Evolutionary conservation across 2,329 filamentous ascomycete species (phyloP), one percentile per base, ranked within the genome.

Genomic region (Epichloe coenophiala): DNA sequence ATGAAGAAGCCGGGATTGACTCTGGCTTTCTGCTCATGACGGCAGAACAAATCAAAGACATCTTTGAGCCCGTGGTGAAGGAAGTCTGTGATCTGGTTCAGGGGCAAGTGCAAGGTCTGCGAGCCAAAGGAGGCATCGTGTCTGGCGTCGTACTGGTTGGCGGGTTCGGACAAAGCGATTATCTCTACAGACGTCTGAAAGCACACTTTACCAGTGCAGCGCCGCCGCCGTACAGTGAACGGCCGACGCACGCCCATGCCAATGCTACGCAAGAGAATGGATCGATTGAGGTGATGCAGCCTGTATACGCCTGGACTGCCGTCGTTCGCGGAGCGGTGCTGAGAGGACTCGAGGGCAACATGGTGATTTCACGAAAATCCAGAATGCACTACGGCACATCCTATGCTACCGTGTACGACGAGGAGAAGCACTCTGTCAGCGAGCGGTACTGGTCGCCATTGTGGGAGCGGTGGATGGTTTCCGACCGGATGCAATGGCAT

Each of bases 381-480:
- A 75, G 86, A 56, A 86, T 83, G 76, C 81, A 86, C 62, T 90
- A 91, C 61, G 86, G 86, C 23, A 89, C 85, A 5, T 86, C 81
- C 23, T 90, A 90, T 65, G 86, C 86, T 0, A 90, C 86, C 0
- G 83, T 87, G 0, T 91, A 86, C 62, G 85, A 90, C 57, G 83
- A 86, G 60, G 74, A 77, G 46, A 86, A 83, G 61, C 86, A 91
- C 63, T 78, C 78, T 3, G 78, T 86, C 5, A 77, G 73, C 42
- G 86, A 89, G 63, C 71, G 85, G 47, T 90, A 90, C 61, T 90
- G 85, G 85, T 84, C 80, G 56, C 84, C 84, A 5, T 64, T 89
- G 23, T 88, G 84, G 84, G 84, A 89, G 68, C 68, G 84, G 46
- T 89, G 84, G 84, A 89, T 88, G 84, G 85, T 90, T 6, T 81